Base-by-base conservation (phyloP, 192 early-diverging fungal species). In the Mortierella claussenii region DNA sequence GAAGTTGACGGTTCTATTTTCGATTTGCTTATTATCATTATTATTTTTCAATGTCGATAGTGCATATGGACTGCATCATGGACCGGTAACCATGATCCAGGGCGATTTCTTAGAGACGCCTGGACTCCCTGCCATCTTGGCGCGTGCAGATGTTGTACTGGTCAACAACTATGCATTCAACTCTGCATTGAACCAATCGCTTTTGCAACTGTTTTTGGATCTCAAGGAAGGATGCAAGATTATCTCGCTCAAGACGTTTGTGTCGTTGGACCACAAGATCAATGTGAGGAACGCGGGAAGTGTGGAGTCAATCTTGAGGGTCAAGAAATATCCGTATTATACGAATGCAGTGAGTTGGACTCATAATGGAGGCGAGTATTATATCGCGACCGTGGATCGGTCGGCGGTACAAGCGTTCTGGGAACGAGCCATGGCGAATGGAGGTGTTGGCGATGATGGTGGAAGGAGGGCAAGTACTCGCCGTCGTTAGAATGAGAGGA, bases 161-260 rank as follows among this genome's bases (percentile, higher is more conserved):
- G 95, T 96, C 65, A 97, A 97, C 80, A 97, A 97, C 78, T 99
- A 97, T 64, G 95, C 93, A 13, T 99, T 98, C 80, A 89, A 91
- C 62, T 87, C 91, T 28, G 78, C 81, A 33, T 82, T 96, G 24
- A 99, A 99, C 78, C 94, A 97, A 52, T 78, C 78, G 8, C 85
- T 97, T 52, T 62, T 94, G 40, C 90, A 91, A 63, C 79, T 92
- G 64, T 98, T 99, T 67, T 70, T 99, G 68, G 96, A 99, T 78
- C 82, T 98, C 28, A 95, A 96, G 78, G 95, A 97, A 45, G 89
- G 89, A 20, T 83, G 92, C 12, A 83, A 88, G 58, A 91, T 98
- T 51, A 88, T 98, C 26, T 92, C 92, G n/a, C 84, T 98, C 31
- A 86, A 88, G 67, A 87, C 85, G 23, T 97, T 98, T 87, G 91